Base-by-base conservation (phyloP, 306 rosid species). In the Vicia sativa region DNA sequence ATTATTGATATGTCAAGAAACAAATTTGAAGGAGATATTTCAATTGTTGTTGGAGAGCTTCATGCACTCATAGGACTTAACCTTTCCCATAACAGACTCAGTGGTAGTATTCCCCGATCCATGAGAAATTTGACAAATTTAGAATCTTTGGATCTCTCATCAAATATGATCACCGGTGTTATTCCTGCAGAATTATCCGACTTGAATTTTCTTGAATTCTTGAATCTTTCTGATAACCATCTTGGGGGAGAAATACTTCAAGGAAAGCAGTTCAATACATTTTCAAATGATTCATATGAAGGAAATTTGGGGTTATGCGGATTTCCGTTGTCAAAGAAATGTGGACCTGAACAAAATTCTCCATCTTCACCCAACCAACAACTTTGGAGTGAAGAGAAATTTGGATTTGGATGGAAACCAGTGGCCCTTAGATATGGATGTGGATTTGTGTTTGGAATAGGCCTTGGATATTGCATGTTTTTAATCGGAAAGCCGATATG, bases 101-200 rank as follows among this genome's bases (percentile, higher is more conserved):
- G 5, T 0, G 78, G 85, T 46, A 3, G 0, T 0, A 79, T 82
- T 25, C 28, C 28, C 28, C 2, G 3, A 3, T 25, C 28, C 28
- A 2, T 25, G 3, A 3, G 28, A 25, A 25, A 25, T 7, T 68
- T 85, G 77, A 23, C 13, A 11, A 43, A 38, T 15, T 31, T 81
- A 0, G 77, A 84, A 49, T 65, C 65, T 19, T 56, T 84, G 21
- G 89, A 75, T 31, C 69, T 84, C 15, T 81, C 86, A 0, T 78
- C 77, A 62, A 83, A 80, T 25, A 39, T 50, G 46, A 31, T 77
- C 2, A 11, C 0, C 0, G 79, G 79, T 2, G 4, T 49, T 3
- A 77, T 80, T 73, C 85, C 87, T 6, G 0, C 7, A 7, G 71
- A 77, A 23, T 37, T 83, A 26, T 12, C 21, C 13, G 45, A 13